Evolutionary conservation across 345 rosid genomes (phyloP).

Genomic region (Draba incana): DNA sequence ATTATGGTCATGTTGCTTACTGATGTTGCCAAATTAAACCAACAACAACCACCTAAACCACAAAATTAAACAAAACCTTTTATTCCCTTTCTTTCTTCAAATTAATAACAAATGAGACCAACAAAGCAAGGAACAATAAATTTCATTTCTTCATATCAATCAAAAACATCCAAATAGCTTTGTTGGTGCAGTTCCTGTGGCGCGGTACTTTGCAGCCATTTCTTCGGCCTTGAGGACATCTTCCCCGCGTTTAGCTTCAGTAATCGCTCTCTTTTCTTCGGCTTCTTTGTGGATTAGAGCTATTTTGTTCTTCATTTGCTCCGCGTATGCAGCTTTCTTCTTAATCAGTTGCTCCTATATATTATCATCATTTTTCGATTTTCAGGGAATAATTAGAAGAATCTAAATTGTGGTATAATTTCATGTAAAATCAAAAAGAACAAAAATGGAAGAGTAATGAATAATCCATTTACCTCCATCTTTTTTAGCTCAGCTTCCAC

Average conservation of each 20-base stretch:
- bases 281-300: slow-evolving; percentile 78
- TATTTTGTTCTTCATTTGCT: slow-evolving; percentile 83
- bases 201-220: slow-evolving; percentile 76
- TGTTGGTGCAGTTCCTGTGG: slow-evolving; percentile 74
- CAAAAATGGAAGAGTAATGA: not conserved
- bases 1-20: slow-evolving; percentile 17
- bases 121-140: not conserved
- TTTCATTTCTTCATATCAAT: not conserved
- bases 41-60: slow-evolving; percentile 4
- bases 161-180: slow-evolving; percentile 49
- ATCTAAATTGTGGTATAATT: not conserved
- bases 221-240: slow-evolving; percentile 92
- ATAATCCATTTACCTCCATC: slow-evolving; percentile 28
- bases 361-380: not conserved
- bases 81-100: not conserved
- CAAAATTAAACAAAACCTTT: not conserved
- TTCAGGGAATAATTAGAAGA: not conserved
- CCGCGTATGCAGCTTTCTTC: slow-evolving; percentile 73
- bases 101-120: not conserved
- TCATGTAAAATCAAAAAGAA: not conserved
- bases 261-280: slow-evolving; percentile 77
- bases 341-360: slow-evolving; percentile 72
- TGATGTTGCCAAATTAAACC: not conserved
- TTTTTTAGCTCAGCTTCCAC: slow-evolving; percentile 39
- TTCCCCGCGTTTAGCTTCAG: slow-evolving; percentile 81